Evolutionary conservation across 2,329 filamentous ascomycete species (phyloP), one percentile per base, ranked within the genome.

Genomic region (Venturia pyrina): DNA sequence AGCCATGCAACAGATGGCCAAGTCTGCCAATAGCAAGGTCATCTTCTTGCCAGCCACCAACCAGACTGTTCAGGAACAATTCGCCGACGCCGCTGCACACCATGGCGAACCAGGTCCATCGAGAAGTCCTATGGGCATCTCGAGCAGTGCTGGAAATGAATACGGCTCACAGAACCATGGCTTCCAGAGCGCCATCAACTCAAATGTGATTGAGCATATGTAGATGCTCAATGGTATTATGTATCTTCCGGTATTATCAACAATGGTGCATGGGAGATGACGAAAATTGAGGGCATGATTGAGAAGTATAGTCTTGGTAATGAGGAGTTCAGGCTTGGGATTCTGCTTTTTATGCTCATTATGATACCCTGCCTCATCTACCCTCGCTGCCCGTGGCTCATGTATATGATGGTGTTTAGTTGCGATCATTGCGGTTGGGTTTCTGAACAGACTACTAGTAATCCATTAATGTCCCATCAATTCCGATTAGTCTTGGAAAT

Each of bases 1-100:
- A 80, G 93, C 95, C 4, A 98, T 98, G 93, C 95, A 98, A 77
- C 86, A 91, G 53, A 99, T 99, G 93, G 95, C 95, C 72, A 98
- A 97, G 85, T 86, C 86, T 0, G 91, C 92, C 61, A 96, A 92
- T 78, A 85, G 83, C 78, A 96, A 96, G 80, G 89, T 95, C 72
- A 93, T 93, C 71, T 93, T 95, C 83, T 75, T 95, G 70, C 89
- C 89, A 1, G 86, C 82, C 10, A 70, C 68, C 57, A 85, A 84
- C 76, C 85, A 89, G 78, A 86, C 84, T 19, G 84, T 88, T 73
- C 80, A 81, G 69, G 75, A 78, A 65, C 78, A 83, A 67, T 74
- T 86, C 64, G 77, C 79, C 2, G 72, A 78, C 48, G 81, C 81
- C 24, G 61, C 60, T 19, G 41, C 65, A n/a, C 34, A 40, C 17